Percentiles rank a stretch among this genome's conserved stretches.
Conservation (phyloP, 257 asterid genomes). For the Scutellaria baicalensis region DNA sequence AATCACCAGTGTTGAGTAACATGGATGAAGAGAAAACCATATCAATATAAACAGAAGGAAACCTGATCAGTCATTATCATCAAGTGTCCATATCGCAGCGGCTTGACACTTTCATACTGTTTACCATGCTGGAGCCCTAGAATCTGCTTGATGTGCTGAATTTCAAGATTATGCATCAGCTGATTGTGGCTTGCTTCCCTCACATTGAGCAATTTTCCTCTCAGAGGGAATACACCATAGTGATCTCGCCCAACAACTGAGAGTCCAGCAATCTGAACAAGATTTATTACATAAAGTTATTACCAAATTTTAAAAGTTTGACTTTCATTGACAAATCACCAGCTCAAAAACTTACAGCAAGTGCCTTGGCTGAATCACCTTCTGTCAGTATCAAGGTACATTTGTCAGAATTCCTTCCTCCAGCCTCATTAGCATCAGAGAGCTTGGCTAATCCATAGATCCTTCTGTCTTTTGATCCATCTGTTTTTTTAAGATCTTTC, state of each 20-base stretch:
- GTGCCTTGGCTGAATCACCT: conserved; percentile 99
- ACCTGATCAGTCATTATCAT: conserved; percentile 99
- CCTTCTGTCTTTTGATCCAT: conserved; percentile 64
- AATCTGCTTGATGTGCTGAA: conserved; percentile 75
- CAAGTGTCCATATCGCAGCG: conserved; percentile 87
- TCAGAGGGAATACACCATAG: conserved; percentile 89
- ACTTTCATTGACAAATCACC: background rate
- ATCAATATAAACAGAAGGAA: background rate
- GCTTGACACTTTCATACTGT: conserved; percentile 63
- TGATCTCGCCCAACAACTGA: conserved; percentile 74
- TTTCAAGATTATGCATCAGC: conserved; percentile 75
- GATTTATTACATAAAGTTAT: background rate
- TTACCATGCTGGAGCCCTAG: conserved; percentile 88
- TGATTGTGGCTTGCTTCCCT: conserved; percentile 89
- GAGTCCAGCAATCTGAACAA: conserved; percentile 83
- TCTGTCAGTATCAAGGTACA: conserved; percentile 96
- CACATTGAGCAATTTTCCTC: conserved; percentile 95
- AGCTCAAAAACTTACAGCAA: conserved; percentile 58
- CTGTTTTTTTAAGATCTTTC: conserved; percentile 92
- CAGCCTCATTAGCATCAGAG: conserved; percentile 91
- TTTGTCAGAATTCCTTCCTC: conserved; percentile 71
- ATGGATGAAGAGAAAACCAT: background rate
- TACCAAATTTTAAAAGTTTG: background rate
- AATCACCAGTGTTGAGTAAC: background rate
- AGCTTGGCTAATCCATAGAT: conserved; percentile 65